A percentile compares a stretch with the other conserved stretches of the same genome.
Conservation (phyloP, 192 early-diverging fungal species). For the Phycomyces nitens region DNA sequence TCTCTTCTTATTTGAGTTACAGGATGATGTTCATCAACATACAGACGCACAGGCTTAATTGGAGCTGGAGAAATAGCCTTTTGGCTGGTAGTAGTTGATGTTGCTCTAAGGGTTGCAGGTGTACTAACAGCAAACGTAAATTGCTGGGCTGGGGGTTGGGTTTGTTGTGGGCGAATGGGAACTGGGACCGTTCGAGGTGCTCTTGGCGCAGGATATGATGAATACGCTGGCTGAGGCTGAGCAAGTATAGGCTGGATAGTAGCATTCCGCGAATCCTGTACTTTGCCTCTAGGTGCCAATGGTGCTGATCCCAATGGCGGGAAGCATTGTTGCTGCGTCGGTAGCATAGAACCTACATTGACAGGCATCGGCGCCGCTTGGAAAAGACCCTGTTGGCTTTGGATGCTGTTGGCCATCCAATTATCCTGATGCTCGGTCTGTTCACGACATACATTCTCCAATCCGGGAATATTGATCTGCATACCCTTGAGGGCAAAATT, state of each 20-base stretch:
- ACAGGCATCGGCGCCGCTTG: too few relatives aligned
- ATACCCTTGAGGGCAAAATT: constrained; percentile 52
- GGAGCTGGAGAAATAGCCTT: constrained; percentile 7
- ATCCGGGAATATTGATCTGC: neutral
- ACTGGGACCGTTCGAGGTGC: neutral
- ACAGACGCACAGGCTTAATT: constrained; percentile 13
- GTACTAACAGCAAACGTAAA: constrained; percentile 29
- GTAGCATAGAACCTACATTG: too few relatives aligned
- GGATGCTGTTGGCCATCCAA: neutral
- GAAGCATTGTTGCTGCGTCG: too few relatives aligned
- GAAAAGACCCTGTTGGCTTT: too few relatives aligned
- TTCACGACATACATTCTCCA: neutral
- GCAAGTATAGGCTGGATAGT: neutral
- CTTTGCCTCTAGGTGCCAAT: too few relatives aligned
- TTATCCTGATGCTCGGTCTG: neutral
- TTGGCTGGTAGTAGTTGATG: neutral
- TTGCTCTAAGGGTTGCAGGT: constrained; percentile 14
- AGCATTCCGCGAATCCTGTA: too few relatives aligned
- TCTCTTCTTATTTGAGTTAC: neutral
- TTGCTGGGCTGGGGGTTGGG: constrained; percentile 8
- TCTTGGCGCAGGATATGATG: neutral
- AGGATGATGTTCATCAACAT: constrained; percentile 7
- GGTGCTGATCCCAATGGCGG: too few relatives aligned
- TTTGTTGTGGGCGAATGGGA: neutral
- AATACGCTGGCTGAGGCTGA: neutral